Percentiles rank a stretch among this genome's conserved stretches.
Evolutionary conservation across 2,329 filamentous ascomycete genomes (phyloP).

Genomic region (Chaetomiaceae sp.): DNA sequence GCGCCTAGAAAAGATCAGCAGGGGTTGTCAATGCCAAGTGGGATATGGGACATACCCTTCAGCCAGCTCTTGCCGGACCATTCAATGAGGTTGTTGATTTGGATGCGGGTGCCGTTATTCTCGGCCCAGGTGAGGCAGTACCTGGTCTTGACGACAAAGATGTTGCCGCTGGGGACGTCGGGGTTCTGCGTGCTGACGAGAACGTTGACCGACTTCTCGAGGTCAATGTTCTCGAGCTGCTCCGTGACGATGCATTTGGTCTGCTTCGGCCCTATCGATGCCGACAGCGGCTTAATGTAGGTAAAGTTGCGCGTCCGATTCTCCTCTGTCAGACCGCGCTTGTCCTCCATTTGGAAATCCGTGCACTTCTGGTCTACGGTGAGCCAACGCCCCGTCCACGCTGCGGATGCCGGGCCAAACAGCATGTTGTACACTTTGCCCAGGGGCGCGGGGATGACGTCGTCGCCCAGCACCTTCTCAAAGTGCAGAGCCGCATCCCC

Average conservation of each 20-base stretch:
- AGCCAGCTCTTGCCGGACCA: slow-evolving; percentile 99
- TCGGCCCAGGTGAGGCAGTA: slow-evolving; percentile 94
- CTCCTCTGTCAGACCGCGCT: slow-evolving; percentile 70
- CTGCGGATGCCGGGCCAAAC: slow-evolving; percentile 74
- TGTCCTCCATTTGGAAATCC: slow-evolving; percentile 84
- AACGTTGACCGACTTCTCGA: slow-evolving; percentile 84
- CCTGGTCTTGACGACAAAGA: slow-evolving; percentile 87
- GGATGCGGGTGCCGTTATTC: slow-evolving; percentile 76
- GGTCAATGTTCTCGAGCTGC: slow-evolving; percentile 75
- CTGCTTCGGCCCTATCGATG: slow-evolving; percentile 81
- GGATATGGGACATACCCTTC: slow-evolving; percentile 61
- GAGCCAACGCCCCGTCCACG: slow-evolving; percentile 84
- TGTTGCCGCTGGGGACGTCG: slow-evolving; percentile 89
- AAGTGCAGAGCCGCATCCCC: slow-evolving; percentile 75
- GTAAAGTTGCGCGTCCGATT: slow-evolving; percentile 70
- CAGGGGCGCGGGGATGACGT: slow-evolving; percentile 77
- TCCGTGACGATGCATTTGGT: slow-evolving; percentile 92
- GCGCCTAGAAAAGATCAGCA: slow-evolving; percentile 54
- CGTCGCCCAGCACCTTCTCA: slow-evolving; percentile 80
- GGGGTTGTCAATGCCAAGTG: neutral
- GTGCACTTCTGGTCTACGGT: slow-evolving; percentile 81
- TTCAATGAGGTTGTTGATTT: slow-evolving; percentile 86
- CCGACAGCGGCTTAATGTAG: slow-evolving; percentile 88
- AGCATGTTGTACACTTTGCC: slow-evolving; percentile 87
- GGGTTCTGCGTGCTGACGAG: slow-evolving; percentile 81